These are phyloP conservation scores for Chytriomyces confervae DNA, from an alignment of 192 early-diverging fungal genomes.

Conservation along the genomic window DNA sequence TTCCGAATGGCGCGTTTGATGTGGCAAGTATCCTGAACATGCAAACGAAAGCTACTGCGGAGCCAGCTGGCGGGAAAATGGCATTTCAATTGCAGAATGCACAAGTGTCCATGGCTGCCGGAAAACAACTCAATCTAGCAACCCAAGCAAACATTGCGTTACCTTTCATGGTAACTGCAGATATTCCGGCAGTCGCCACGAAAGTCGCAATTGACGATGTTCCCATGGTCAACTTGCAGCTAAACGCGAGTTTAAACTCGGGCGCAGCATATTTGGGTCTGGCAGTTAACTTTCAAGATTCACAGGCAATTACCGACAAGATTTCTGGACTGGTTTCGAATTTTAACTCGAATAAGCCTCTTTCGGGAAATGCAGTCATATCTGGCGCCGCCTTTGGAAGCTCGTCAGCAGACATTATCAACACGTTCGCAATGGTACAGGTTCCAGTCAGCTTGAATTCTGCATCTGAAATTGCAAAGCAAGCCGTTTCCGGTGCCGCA, in stretches of 20 bases:
- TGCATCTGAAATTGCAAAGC: not conserved
- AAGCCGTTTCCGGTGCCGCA: not conserved
- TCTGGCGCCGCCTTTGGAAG: constrained; percentile 24
- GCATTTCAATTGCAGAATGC: constrained; percentile 6
- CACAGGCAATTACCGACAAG: constrained; percentile 18
- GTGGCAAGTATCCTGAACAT: not conserved
- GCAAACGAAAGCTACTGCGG: not conserved
- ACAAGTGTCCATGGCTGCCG: not conserved
- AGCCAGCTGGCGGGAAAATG: not conserved
- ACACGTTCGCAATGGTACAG: constrained; percentile 17
- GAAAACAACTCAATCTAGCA: constrained; percentile 15
- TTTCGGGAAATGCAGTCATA: constrained; percentile 29
- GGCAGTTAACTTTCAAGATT: constrained; percentile 11
- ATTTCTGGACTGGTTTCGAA: constrained; percentile 20
- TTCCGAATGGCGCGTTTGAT: constrained; percentile 2
- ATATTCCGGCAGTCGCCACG: constrained; percentile 26
- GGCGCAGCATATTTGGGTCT: constrained; percentile 20
- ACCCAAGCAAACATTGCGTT: constrained; percentile 21
- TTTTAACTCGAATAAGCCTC: constrained; percentile 23
- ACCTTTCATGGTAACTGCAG: constrained; percentile 21
- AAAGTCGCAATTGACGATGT: constrained; percentile 25
- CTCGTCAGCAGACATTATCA: constrained; percentile 25
- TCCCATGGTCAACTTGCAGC: constrained; percentile 2
- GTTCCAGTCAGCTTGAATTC: not conserved
- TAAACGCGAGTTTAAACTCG: constrained; percentile 23